Evolutionary conservation across 108 stramenopile species (phyloP).

Genomic region (Mediolabrus comicus): DNA sequence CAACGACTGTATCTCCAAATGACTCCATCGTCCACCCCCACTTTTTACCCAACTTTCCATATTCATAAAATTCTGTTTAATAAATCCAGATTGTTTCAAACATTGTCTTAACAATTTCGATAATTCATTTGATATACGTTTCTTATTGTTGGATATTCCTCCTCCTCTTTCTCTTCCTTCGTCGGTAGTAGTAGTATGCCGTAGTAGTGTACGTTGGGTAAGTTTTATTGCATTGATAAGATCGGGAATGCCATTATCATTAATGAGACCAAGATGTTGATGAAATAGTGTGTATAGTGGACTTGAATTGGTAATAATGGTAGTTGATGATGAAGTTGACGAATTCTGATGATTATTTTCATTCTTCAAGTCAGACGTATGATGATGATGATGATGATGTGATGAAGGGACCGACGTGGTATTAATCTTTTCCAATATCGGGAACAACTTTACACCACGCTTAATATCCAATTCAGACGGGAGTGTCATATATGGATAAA

Average conservation of each 20-base stretch:
- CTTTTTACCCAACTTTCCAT: conserved; percentile 17
- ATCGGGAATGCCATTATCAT: conserved; percentile 6
- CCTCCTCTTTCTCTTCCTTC: too few relatives aligned
- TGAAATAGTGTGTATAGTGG: conserved; percentile 14
- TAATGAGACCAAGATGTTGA: conserved; percentile 13
- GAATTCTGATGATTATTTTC: not conserved
- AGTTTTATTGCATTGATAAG: not conserved
- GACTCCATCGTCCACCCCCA: not conserved
- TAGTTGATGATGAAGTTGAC: not conserved
- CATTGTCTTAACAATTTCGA: conserved; percentile 11
- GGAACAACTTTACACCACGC: conserved; percentile 4
- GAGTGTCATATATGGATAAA: conserved; percentile 22
- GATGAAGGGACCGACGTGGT: conserved; percentile 1
- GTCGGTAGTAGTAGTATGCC: too few relatives aligned
- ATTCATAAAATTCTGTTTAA: conserved; percentile 36
- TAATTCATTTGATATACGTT: conserved; percentile 10
- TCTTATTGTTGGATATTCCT: too few relatives aligned
- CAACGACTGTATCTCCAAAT: not conserved
- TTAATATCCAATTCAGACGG: conserved; percentile 14
- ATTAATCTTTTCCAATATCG: conserved; percentile 18
- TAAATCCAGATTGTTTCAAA: conserved; percentile 24
- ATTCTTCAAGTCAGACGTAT: too few relatives aligned
- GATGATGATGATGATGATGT: not conserved
- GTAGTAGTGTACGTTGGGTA: not conserved
- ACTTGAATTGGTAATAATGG: not conserved